Conservation (phyloP, 1,284 basidiomycete genomes). For the Vanrija sp. region DNA sequence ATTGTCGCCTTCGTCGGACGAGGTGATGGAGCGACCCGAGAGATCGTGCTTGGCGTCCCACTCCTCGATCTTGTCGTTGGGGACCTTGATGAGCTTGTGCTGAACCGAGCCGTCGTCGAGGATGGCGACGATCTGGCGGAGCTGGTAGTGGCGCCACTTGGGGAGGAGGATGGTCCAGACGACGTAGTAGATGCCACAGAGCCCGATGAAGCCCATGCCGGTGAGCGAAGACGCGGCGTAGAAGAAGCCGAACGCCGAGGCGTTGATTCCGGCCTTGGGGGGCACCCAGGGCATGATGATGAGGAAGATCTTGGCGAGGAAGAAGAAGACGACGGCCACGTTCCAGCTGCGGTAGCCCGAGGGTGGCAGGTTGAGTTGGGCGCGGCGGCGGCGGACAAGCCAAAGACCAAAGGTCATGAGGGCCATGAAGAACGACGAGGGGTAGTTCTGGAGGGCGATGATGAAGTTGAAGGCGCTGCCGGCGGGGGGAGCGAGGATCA, state of each 20-base stretch:
- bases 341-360: slow-evolving; percentile 51
- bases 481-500: slow-evolving; percentile 56
- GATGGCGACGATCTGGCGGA: slow-evolving; percentile 39
- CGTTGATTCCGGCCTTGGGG: slow-evolving; percentile 32
- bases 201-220: slow-evolving; percentile 27
- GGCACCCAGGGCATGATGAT: slow-evolving; percentile 53
- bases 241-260: slow-evolving; percentile 43
- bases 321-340: slow-evolving; percentile 45
- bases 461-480: slow-evolving; percentile 56
- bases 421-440: slow-evolving; percentile 50
- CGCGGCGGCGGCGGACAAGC: slow-evolving; percentile 48
- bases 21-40: slow-evolving; percentile 2
- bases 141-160: slow-evolving; percentile 40
- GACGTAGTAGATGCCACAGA: slow-evolving; percentile 45
- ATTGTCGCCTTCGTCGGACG: background rate
- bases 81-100: slow-evolving; percentile 17
- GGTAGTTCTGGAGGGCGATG: slow-evolving; percentile 50
- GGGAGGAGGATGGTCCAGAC: slow-evolving; percentile 45
- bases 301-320: slow-evolving; percentile 50
- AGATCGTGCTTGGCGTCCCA: slow-evolving; percentile 21
- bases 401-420: slow-evolving; percentile 50
- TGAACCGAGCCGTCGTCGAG: slow-evolving; percentile 31
- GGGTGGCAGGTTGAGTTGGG: slow-evolving; percentile 41
- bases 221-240: slow-evolving; percentile 42
- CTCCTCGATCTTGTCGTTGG: slow-evolving; percentile 10